phyloP scores from a whole-genome alignment of 2,329 filamentous ascomycete genomes.

The Alternaria novae-zelandiae region DNA sequence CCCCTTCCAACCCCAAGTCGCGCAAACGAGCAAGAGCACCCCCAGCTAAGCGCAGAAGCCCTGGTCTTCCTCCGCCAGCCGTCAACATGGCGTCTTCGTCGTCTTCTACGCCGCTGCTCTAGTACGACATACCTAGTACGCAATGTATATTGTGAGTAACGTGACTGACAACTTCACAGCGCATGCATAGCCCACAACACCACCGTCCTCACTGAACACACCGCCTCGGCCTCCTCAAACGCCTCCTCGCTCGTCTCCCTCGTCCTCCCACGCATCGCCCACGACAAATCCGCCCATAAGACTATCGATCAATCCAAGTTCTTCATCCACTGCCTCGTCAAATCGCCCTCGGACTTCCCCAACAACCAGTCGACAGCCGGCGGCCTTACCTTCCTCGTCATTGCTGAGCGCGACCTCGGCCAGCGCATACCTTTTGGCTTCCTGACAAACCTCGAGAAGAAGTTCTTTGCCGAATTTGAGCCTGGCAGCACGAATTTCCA shows the following conservation, averaged over 20 bases:
- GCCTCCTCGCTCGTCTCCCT: conserved; percentile 88
- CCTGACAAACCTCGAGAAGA: conserved; percentile 86
- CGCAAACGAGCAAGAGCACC: conserved; percentile 4
- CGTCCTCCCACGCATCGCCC: conserved; percentile 93
- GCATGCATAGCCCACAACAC: conserved; percentile 93
- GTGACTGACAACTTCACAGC: conserved; percentile 56
- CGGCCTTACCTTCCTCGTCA: conserved; percentile 88
- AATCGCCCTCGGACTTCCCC: conserved; percentile 73
- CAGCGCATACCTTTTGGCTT: conserved; percentile 92
- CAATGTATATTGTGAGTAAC: background rate
- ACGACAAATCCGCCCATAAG: conserved; percentile 80
- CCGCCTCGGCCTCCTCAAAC: conserved; percentile 80
- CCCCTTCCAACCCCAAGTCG: background rate
- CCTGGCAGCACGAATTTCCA: conserved; percentile 73
- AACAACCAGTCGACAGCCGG: conserved; percentile 65
- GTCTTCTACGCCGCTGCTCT: conserved; percentile 48
- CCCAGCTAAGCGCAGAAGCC: background rate
- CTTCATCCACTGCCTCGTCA: conserved; percentile 95
- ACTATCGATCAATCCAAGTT: conserved; percentile 92
- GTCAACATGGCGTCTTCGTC: conserved; percentile 49
- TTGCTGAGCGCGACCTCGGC: conserved; percentile 80
- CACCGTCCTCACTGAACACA: conserved; percentile 93
- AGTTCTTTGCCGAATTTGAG: conserved; percentile 77
- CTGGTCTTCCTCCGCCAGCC: background rate
- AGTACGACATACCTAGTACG: conserved; percentile 30